These are phyloP conservation scores for Uronychia binucleata DNA, from an alignment of 73 alveolate species.

Conservation along the genomic window DNA sequence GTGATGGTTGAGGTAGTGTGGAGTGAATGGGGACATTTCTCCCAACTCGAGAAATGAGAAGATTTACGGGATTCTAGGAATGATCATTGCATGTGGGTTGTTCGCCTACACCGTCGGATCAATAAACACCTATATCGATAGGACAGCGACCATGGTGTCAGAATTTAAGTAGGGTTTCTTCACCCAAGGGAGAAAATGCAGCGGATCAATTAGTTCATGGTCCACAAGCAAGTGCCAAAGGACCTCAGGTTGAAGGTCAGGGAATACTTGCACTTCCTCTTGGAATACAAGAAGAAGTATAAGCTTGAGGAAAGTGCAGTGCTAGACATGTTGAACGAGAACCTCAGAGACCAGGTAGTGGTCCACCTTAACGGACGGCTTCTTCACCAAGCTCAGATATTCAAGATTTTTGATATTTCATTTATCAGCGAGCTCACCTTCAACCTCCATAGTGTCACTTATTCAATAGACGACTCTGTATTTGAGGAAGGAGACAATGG, in stretches of 20 bases:
- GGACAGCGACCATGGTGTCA: slow-evolving; percentile 75
- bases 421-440: slow-evolving; percentile 59
- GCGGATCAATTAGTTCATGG: slow-evolving; percentile 72
- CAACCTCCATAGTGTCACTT: slow-evolving; percentile 61
- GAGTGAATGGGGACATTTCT: slow-evolving; percentile 82
- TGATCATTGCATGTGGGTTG: slow-evolving; percentile 82
- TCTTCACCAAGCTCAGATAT: slow-evolving; percentile 54
- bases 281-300: slow-evolving; percentile 69
- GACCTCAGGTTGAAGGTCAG: slow-evolving; percentile 74
- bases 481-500: slow-evolving; percentile 72
- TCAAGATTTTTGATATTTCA: slow-evolving; percentile 59
- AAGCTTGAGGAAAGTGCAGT: slow-evolving; percentile 81
- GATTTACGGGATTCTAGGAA: slow-evolving; percentile 55
- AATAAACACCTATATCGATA: slow-evolving; percentile 75
- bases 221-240: slow-evolving; percentile 66
- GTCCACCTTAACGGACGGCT: slow-evolving; percentile 68
- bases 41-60: slow-evolving; percentile 76
- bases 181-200: slow-evolving; percentile 67
- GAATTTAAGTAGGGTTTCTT: slow-evolving; percentile 50
- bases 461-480: slow-evolving; percentile 79
- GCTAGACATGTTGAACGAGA: slow-evolving; percentile 63
- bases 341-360: slow-evolving; percentile 64
- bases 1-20: slow-evolving; percentile 65
- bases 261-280: slow-evolving; percentile 75
- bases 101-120: slow-evolving; percentile 88